phyloP scores from a whole-genome alignment of 495 filamentous ascomycete species.

The Choiromyces venosus region DNA sequence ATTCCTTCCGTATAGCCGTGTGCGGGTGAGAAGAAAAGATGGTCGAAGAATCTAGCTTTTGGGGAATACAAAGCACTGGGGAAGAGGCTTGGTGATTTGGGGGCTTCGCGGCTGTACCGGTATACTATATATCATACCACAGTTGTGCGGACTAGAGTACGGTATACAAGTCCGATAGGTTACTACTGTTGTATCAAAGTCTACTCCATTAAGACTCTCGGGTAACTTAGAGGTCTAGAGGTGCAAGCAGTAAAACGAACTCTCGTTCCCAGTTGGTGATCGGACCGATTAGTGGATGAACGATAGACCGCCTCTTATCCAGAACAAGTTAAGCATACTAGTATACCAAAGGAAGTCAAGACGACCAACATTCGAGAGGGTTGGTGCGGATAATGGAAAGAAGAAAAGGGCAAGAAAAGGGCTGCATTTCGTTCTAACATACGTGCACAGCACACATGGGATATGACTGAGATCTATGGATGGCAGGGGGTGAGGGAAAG shows the following conservation, averaged over 20 bases:
- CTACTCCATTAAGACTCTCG: not conserved
- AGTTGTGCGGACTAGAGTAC: not conserved
- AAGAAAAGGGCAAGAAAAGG: not conserved
- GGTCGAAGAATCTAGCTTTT: not conserved
- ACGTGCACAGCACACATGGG: conserved; percentile 1
- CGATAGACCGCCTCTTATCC: conserved; percentile 19
- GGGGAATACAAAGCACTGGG: not conserved
- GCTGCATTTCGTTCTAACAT: not conserved
- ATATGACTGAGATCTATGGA: conserved; percentile 2
- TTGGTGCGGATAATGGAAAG: conserved; percentile 27
- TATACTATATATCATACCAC: too few relatives aligned
- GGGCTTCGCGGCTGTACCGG: not conserved
- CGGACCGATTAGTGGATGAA: conserved; percentile 17
- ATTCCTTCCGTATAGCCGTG: not conserved
- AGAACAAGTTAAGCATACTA: conserved; percentile 19
- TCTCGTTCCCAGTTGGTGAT: conserved; percentile 4
- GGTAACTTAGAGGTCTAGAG: not conserved
- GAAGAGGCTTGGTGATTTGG: too few relatives aligned
- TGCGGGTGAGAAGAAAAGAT: too few relatives aligned
- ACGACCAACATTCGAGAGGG: conserved; percentile 33
- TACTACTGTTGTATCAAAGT: not conserved
- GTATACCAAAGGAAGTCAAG: conserved; percentile 22
- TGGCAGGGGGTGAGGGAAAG: not conserved
- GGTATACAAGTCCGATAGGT: not conserved
- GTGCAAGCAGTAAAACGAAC: not conserved